Evolutionary conservation across 2,329 filamentous ascomycete species (phyloP), one percentile per base, ranked within the genome.

Genomic region (Verticillium dahliae): DNA sequence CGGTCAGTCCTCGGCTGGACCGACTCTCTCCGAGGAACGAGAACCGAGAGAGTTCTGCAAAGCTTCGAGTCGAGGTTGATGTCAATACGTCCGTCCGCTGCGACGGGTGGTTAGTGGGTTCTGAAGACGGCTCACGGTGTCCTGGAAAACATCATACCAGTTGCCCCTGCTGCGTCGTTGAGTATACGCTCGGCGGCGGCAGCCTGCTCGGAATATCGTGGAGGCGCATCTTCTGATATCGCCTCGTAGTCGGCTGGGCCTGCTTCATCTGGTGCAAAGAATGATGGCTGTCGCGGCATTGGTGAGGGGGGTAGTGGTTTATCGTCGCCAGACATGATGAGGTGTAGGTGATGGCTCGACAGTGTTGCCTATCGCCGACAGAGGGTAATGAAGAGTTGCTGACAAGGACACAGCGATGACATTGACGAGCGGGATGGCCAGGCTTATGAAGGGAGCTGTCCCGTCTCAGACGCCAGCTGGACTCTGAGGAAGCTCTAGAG

Each of bases 21-120:
- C 14, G 41, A 60, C 38, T 60, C 63, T 52, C 45, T 22, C 27
- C 62, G 57, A 6, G 63, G 63, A 0, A 63, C 58, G 39, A 65
- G 61, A 13, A 62, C 34, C 18, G 63, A 62, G 11, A 65, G 58
- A 0, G 60, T 65, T 7, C 60, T 61, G 14, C 58, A 58, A 5
- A 65, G 60, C 7, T 57, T 60, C 7, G 63, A 65, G 52, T 63
- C 60, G 54, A 65, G 62, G 7, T 63, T 62, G 1, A 65, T 59
- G 60, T 65, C 62, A 6, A 65, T 41, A 45, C 63, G 61, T 13
- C 63, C 63, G 35, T 65, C 60, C 31, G 35, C 63, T 65, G 27
- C 4, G 18, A 11, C 45, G 15, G 3, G 45, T 31, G 22, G 45
- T 22, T 22, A 22, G 15, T 52, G 4, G 18, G 22, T 13, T 5